Conservation (phyloP, 106 monocot species). For the Platanthera guangdongensis region DNA sequence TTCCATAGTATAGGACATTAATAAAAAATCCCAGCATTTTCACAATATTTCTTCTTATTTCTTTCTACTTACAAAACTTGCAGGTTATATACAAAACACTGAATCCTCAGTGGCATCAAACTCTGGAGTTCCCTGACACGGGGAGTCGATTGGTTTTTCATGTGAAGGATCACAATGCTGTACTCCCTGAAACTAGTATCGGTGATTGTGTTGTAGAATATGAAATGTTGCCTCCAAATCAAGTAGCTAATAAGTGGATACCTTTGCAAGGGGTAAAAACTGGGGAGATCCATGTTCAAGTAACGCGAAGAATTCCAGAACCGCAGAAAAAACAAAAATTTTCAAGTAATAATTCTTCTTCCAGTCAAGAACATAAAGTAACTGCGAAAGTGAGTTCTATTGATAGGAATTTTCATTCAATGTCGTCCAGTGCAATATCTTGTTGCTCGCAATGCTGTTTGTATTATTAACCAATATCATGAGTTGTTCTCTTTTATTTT, state of each 20-base stretch:
- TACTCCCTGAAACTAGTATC: conserved; percentile 67
- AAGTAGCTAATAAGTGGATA: conserved; percentile 77
- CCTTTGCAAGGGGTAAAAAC: conserved; percentile 78
- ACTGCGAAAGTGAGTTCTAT: conserved; percentile 34
- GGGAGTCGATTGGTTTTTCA: conserved; percentile 52
- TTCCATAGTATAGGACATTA: too few relatives aligned
- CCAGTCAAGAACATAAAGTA: conserved; percentile 32
- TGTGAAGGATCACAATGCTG: conserved; percentile 89
- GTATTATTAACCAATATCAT: not conserved
- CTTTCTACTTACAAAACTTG: not conserved
- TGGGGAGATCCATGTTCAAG: conserved; percentile 83
- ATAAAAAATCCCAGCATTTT: not conserved
- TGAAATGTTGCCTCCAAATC: conserved; percentile 52
- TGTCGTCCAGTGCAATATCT: not conserved
- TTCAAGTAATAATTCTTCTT: conserved; percentile 13
- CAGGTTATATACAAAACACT: conserved; percentile 85
- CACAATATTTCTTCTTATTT: not conserved
- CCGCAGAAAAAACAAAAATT: conserved; percentile 30
- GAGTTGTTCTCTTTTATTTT: not conserved
- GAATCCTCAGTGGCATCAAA: conserved; percentile 86
- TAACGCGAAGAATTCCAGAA: conserved; percentile 59
- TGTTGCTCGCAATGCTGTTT: not conserved
- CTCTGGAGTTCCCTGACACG: conserved; percentile 78
- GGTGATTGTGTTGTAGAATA: conserved; percentile 84
- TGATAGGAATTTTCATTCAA: not conserved